These are phyloP conservation scores for Cystobasidiaceae sp. DNA, from an alignment of 1,284 basidiomycete genomes.

Conservation along the genomic window DNA sequence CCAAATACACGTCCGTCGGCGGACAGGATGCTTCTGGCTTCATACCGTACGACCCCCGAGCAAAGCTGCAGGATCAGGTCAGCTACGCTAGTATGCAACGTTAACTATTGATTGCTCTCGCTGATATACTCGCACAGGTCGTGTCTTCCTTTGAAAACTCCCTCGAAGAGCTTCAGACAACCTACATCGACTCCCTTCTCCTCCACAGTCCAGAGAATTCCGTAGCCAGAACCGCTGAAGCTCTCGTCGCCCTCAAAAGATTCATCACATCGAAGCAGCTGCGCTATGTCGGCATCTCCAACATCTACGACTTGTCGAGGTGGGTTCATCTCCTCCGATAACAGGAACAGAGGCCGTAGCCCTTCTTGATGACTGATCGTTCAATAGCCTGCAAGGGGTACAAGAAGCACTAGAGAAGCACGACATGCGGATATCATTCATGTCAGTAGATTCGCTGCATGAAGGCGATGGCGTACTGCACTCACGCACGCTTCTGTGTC, in stretches of 20 bases:
- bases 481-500: slow-evolving; percentile 7
- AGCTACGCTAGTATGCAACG: background rate
- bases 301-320: too few relatives aligned
- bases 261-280: slow-evolving; percentile 41
- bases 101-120: background rate
- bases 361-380: background rate
- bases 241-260: background rate
- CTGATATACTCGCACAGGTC: slow-evolving; percentile 49
- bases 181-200: slow-evolving; percentile 66
- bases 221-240: slow-evolving; percentile 52
- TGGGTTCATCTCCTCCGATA: background rate
- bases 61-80: slow-evolving; percentile 56
- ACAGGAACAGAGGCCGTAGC: background rate
- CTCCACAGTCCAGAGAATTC: slow-evolving; percentile 68
- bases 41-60: slow-evolving; percentile 62
- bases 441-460: background rate
- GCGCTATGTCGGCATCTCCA: slow-evolving; percentile 65
- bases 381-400: background rate
- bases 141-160: slow-evolving; percentile 60
- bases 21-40: slow-evolving; percentile 66
- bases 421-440: slow-evolving; percentile 63
- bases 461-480: slow-evolving; percentile 22
- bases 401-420: slow-evolving; percentile 50
- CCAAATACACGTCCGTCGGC: slow-evolving; percentile 68
- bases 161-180: slow-evolving; percentile 61